Base-by-base conservation (phyloP, 2,329 filamentous ascomycete genomes). In the Alternaria solani region DNA sequence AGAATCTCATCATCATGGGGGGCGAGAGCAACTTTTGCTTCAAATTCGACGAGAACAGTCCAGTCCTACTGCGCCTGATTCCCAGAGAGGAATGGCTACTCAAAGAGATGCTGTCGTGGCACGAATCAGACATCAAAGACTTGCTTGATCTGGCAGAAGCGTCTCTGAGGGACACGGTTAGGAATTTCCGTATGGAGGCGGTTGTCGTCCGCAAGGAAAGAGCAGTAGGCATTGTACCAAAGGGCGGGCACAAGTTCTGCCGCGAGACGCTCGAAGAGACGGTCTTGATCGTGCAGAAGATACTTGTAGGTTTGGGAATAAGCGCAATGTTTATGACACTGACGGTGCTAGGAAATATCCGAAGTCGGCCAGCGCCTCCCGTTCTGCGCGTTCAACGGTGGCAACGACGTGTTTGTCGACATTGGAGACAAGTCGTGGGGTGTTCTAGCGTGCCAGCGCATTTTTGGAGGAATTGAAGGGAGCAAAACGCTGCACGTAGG, bases 401-500 rank as follows among this genome's bases (percentile, higher is more conserved):
- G 95, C 11, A 94, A 95, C 63, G 95, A 99, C 77, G 93, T 98
- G 42, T 99, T 99, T 79, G 94, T 99, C 55, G 95, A 99, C 77
- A 97, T 99, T 73, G 95, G 95, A 57, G 95, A 99, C 81, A 99
- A 99, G 81, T 93, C 90, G 54, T 96, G 94, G 91, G 95, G 95
- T 65, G 95, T 99, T 3, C 86, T 91, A 34, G 93, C 94, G 4
- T 97, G 94, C 76, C 95, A 99, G 81, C 87, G 89, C 59, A 97
- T 93, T 83, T 97, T 97, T 76, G 91, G 91, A 4, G 87, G 84
- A 1, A 87, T 97, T 68, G 84, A 86, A 51, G 91, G 89, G 4
- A 87, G 90, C 65, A 91, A 91, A 73, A 97, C 94, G 8, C 83
- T 99, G 59, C 95, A 99, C 80, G 92, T 99, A 5, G 95, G 95